Evolutionary conservation across 2,329 filamentous ascomycete genomes (phyloP).

Genomic region (Metarhizium sp.): DNA sequence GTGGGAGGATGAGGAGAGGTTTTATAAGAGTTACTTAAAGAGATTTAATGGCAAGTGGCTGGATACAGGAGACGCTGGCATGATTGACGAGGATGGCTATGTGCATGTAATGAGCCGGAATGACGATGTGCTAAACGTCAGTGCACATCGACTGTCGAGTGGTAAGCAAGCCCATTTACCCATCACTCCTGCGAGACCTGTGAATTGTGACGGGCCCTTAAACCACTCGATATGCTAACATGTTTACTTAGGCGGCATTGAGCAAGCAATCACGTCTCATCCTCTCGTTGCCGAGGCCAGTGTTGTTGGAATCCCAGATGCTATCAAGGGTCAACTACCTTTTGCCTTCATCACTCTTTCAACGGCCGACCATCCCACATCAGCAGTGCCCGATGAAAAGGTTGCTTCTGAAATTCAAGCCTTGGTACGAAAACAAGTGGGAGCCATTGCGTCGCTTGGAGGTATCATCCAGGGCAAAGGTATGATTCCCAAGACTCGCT

Average conservation of each 20-base stretch:
- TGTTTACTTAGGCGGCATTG: conserved; percentile 58
- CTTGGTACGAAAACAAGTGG: conserved; percentile 71
- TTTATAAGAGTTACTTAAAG: conserved; percentile 77
- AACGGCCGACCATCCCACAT: conserved; percentile 35
- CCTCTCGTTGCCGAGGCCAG: conserved; percentile 72
- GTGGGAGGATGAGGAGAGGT: conserved; percentile 78
- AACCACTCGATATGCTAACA: conserved; percentile 1
- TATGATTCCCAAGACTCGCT: conserved; percentile 86
- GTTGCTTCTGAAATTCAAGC: conserved; percentile 56
- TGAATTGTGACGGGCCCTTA: background rate
- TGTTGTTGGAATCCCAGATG: conserved; percentile 77
- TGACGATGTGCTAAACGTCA: conserved; percentile 94
- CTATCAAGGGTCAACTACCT: conserved; percentile 80
- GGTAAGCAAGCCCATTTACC: conserved; percentile 43
- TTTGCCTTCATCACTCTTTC: conserved; percentile 71
- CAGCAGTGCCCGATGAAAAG: conserved; percentile 36
- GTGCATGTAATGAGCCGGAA: conserved; percentile 54
- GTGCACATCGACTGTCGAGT: conserved; percentile 81
- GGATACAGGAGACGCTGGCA: conserved; percentile 84
- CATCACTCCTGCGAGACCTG: no score
- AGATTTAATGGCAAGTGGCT: conserved; percentile 76
- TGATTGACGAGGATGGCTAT: conserved; percentile 67
- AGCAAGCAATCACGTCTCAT: conserved; percentile 82
- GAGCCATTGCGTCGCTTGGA: conserved; percentile 75
- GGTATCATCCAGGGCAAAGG: conserved; percentile 77